Evolutionary conservation across 2,329 filamentous ascomycete species (phyloP).

Genomic region (Fusarium nelsonii): DNA sequence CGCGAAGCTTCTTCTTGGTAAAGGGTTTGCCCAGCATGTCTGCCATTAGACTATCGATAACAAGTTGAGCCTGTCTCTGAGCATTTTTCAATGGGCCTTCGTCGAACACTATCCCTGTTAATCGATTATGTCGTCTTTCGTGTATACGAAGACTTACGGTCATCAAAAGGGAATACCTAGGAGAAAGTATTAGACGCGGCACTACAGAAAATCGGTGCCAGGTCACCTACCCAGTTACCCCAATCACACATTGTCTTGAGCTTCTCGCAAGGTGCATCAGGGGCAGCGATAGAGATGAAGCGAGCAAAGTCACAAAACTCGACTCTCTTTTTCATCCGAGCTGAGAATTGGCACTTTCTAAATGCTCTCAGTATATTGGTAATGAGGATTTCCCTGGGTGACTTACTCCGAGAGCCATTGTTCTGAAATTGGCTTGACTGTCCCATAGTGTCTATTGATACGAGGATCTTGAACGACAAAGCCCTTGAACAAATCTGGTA

Average conservation of each 20-base stretch:
- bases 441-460: slow-evolving; percentile 8
- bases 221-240: slow-evolving; percentile 23
- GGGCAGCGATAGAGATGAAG: slow-evolving; percentile 22
- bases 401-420: slow-evolving; percentile 25
- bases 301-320: slow-evolving; percentile 28
- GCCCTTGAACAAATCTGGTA: slow-evolving; percentile 15
- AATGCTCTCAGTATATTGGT: rapidly evolving
- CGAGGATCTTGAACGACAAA: slow-evolving; percentile 15
- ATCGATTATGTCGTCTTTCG: rapidly evolving
- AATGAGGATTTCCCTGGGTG: rapidly evolving
- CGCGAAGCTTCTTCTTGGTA: slow-evolving; percentile 1
- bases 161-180: slow-evolving; percentile 25
- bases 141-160: background rate
- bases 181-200: background rate
- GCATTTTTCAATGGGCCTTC: slow-evolving; percentile 22
- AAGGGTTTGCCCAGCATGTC: slow-evolving; percentile 15
- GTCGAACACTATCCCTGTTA: slow-evolving; percentile 3
- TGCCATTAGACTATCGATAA: slow-evolving; percentile 24
- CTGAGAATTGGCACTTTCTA: slow-evolving; percentile 13
- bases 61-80: slow-evolving; percentile 2
- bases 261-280: slow-evolving; percentile 12
- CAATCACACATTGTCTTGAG: slow-evolving; percentile 30
- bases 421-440: slow-evolving; percentile 21
- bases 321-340: slow-evolving; percentile 19
- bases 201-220: rapidly evolving